Percentiles rank a stretch among this genome's conserved stretches.
Evolutionary conservation across 805 yeast species (phyloP).

Genomic region (Metschnikowia baotianmanensis): DNA sequence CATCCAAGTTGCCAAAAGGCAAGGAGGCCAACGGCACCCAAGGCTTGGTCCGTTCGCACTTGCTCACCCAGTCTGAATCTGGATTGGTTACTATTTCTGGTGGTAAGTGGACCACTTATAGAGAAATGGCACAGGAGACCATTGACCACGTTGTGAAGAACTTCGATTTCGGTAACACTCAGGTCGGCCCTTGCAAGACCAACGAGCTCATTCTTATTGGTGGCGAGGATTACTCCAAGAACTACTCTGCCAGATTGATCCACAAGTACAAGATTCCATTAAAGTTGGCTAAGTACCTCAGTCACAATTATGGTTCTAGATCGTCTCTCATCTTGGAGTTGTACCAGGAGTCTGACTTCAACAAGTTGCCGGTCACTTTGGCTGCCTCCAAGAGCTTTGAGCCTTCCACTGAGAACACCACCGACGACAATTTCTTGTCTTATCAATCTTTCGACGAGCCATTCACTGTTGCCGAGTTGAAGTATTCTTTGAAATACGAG

Average conservation of each 20-base stretch:
- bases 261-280: slow-evolving; percentile 75
- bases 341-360: slow-evolving; percentile 51
- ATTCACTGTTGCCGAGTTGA: slow-evolving; percentile 86
- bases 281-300: slow-evolving; percentile 74
- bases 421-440: slow-evolving; percentile 37
- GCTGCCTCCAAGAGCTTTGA: slow-evolving; percentile 37
- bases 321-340: slow-evolving; percentile 68
- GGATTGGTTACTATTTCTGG: slow-evolving; percentile 90
- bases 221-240: slow-evolving; percentile 73
- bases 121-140: slow-evolving; percentile 97
- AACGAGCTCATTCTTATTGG: slow-evolving; percentile 63
- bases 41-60: slow-evolving; percentile 87
- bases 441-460: slow-evolving; percentile 67
- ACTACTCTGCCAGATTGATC: slow-evolving; percentile 73
- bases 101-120: slow-evolving; percentile 98
- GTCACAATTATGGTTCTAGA: slow-evolving; percentile 86
- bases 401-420: slow-evolving; percentile 28
- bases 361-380: slow-evolving; percentile 65
- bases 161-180: slow-evolving; percentile 35
- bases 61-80: slow-evolving; percentile 66
- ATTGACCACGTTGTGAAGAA: slow-evolving; percentile 65
- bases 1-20: slow-evolving; percentile 49
- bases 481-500: slow-evolving; percentile 78
- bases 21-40: slow-evolving; percentile 59
- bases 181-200: slow-evolving; percentile 49